Conservation (phyloP, 495 filamentous ascomycete species). For the Podospora conica region DNA sequence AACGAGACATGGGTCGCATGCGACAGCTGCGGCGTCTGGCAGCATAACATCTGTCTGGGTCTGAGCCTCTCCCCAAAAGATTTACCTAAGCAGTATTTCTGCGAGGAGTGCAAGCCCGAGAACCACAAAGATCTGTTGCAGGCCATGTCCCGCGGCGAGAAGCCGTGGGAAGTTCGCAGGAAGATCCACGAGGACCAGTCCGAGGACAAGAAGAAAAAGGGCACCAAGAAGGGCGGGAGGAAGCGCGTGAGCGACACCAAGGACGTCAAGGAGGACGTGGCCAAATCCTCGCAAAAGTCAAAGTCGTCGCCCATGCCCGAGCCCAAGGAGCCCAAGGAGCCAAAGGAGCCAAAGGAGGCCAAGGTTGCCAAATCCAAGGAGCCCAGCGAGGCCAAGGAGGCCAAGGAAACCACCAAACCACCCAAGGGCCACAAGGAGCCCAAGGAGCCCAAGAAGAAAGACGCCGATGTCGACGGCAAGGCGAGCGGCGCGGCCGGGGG, state of each 20-base stretch:
- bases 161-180: slow-evolving; percentile 71
- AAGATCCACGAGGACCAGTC: slow-evolving; percentile 44
- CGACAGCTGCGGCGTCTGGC: slow-evolving; percentile 86
- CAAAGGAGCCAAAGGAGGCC: slow-evolving; percentile 3
- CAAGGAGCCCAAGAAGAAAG: slow-evolving; percentile 22
- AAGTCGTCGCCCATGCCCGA: slow-evolving; percentile 26
- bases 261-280: slow-evolving; percentile 19
- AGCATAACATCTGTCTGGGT: slow-evolving; percentile 94
- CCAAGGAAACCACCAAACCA: slow-evolving; percentile 15
- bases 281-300: slow-evolving; percentile 26
- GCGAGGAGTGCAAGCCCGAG: slow-evolving; percentile 80
- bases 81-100: slow-evolving; percentile 74
- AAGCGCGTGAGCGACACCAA: slow-evolving; percentile 48
- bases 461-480: neutral
- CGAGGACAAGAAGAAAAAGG: slow-evolving; percentile 43
- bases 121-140: slow-evolving; percentile 70
- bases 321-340: slow-evolving; percentile 21
- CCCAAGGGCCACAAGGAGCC: neutral
- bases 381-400: slow-evolving; percentile 22
- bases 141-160: slow-evolving; percentile 70
- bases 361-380: slow-evolving; percentile 1
- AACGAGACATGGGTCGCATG: slow-evolving; percentile 87
- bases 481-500: slow-evolving; percentile 1
- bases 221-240: slow-evolving; percentile 42
- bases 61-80: slow-evolving; percentile 69